Percentiles rank a stretch among this genome's conserved stretches.
Conservation (phyloP, 2,329 filamentous ascomycete genomes). For the Venturia asperata region DNA sequence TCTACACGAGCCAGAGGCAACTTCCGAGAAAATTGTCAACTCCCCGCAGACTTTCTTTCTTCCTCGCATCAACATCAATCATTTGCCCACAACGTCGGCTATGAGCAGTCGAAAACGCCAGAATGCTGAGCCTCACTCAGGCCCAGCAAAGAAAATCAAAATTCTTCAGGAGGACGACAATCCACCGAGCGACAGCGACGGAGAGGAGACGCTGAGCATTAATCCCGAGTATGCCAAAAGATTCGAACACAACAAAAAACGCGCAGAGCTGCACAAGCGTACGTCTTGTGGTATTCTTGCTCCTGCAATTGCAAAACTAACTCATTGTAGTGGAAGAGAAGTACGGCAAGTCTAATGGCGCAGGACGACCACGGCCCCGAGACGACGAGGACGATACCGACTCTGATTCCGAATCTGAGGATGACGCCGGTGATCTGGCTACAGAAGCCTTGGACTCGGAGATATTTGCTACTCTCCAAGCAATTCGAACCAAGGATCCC, state of each 20-base stretch:
- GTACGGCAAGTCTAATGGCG: conserved; percentile 49
- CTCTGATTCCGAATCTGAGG: conserved; percentile 67
- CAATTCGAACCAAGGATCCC: conserved; percentile 85
- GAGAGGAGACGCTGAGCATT: conserved; percentile 55
- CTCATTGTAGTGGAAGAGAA: conserved; percentile 72
- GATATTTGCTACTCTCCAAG: conserved; percentile 78
- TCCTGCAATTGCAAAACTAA: conserved; percentile 24
- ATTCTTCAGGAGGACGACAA: conserved; percentile 31
- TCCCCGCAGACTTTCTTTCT: neutral
- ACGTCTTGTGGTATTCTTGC: conserved; percentile 25
- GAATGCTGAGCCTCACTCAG: neutral
- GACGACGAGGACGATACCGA: conserved; percentile 39
- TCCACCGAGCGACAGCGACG: conserved; percentile 25
- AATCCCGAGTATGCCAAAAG: conserved; percentile 83
- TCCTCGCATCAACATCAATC: neutral
- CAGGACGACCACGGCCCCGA: neutral
- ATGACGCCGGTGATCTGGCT: conserved; percentile 80
- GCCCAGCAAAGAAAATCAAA: conserved; percentile 16
- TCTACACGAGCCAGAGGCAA: neutral
- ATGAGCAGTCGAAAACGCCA: conserved; percentile 5
- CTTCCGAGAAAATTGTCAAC: conserved; percentile 8
- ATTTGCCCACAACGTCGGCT: neutral
- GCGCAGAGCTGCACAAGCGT: conserved; percentile 73
- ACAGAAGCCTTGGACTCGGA: conserved; percentile 80
- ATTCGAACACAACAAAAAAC: conserved; percentile 96